phyloP scores from a whole-genome alignment of 1,139 yeast genomes.

The Geotrichum phurueaensis region DNA sequence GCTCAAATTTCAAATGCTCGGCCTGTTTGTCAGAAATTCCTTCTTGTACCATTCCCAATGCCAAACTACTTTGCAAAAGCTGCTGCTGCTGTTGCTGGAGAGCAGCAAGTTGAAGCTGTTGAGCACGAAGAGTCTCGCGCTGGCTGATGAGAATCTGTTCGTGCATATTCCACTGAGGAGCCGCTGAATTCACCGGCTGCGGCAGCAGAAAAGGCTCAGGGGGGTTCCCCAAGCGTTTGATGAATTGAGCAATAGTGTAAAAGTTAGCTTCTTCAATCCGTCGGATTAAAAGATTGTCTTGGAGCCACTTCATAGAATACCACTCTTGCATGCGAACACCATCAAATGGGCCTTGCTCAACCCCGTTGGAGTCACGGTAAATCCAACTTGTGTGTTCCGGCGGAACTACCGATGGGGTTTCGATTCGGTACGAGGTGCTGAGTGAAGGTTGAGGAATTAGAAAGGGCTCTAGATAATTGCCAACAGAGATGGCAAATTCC shows the following conservation, averaged over 20 bases:
- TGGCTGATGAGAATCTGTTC: slow-evolving; percentile 11
- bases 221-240: slow-evolving; percentile 42
- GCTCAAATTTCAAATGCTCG: neutral
- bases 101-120: slow-evolving; percentile 6
- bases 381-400: slow-evolving; percentile 56
- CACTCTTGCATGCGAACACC: slow-evolving; percentile 75
- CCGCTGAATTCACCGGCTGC: slow-evolving; percentile 30
- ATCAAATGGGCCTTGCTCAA: slow-evolving; percentile 74
- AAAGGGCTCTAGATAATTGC: slow-evolving; percentile 54
- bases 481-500: slow-evolving; percentile 36
- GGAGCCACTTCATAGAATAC: slow-evolving; percentile 59
- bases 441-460: slow-evolving; percentile 45
- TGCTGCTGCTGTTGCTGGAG: slow-evolving; percentile 22
- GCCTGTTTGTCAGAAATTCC: neutral
- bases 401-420: slow-evolving; percentile 21
- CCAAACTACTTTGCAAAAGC: neutral
- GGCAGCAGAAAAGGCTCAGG: slow-evolving; percentile 57
- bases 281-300: slow-evolving; percentile 49
- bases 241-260: slow-evolving; percentile 31
- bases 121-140: slow-evolving; percentile 9
- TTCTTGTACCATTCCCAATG: neutral
- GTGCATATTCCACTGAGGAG: slow-evolving; percentile 16
- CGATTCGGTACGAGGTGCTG: slow-evolving; percentile 23
- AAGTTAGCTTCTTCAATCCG: slow-evolving; percentile 39
- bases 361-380: slow-evolving; percentile 64